phyloP scores from a whole-genome alignment of 805 yeast species.

The Myxozyma neglecta region DNA sequence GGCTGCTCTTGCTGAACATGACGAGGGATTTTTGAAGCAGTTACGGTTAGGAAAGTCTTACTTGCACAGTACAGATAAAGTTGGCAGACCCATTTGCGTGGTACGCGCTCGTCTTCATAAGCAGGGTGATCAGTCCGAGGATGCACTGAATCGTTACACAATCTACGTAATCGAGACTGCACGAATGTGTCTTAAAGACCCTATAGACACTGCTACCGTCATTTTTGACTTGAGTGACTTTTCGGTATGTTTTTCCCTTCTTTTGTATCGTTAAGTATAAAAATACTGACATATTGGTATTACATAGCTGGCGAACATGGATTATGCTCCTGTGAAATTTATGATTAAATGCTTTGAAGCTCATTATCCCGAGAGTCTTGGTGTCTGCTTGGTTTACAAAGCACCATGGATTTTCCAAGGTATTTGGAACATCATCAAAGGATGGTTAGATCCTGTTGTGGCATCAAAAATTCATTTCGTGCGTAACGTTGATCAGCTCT shows the following conservation, averaged over 20 bases:
- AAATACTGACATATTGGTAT: not conserved
- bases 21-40: conserved; percentile 51
- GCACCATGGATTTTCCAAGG: conserved; percentile 98
- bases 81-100: conserved; percentile 74
- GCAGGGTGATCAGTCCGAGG: conserved; percentile 63
- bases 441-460: conserved; percentile 96
- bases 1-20: conserved; percentile 50
- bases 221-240: conserved; percentile 86
- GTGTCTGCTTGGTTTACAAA: conserved; percentile 78
- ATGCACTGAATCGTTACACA: conserved; percentile 74
- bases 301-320: conserved; percentile 72
- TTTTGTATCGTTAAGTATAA: not conserved
- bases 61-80: conserved; percentile 70
- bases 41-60: conserved; percentile 68
- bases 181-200: conserved; percentile 71
- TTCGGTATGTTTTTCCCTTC: conserved; percentile 43
- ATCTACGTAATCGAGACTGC: conserved; percentile 75
- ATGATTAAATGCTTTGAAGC: conserved; percentile 89
- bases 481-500: conserved; percentile 64
- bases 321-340: conserved; percentile 85
- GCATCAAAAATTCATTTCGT: conserved; percentile 88
- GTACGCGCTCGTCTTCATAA: conserved; percentile 79
- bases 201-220: conserved; percentile 76
- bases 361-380: conserved; percentile 92
- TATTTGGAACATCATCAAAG: conserved; percentile 88